These are phyloP conservation scores for Tephrocybe sp. DNA, from an alignment of 768 basidiomycete species.

Conservation along the genomic window DNA sequence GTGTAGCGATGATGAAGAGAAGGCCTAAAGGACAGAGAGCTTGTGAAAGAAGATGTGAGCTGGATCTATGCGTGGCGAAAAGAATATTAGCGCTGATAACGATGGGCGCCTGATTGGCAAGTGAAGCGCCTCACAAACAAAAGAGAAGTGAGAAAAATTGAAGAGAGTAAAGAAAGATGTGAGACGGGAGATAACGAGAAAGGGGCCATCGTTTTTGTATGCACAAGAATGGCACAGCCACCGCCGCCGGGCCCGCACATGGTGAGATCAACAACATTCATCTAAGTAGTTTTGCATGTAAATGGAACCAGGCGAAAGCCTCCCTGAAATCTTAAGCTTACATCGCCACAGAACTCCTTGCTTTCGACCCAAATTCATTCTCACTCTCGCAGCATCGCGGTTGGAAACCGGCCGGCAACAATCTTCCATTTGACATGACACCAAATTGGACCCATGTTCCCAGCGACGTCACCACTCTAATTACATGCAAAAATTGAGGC, in stretches of 20 bases:
- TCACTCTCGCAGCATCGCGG: background rate
- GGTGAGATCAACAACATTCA: slow-evolving; percentile 11
- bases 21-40: slow-evolving; percentile 10
- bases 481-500: slow-evolving; percentile 1
- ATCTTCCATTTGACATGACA: slow-evolving; percentile 20
- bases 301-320: background rate
- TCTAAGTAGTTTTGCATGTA: slow-evolving; percentile 7
- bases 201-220: slow-evolving; percentile 16
- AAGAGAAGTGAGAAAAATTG: slow-evolving; percentile 15
- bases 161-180: slow-evolving; percentile 15
- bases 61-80: slow-evolving; percentile 8
- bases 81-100: background rate
- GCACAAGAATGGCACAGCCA: slow-evolving; percentile 17
- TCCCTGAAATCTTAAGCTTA: background rate
- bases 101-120: slow-evolving; percentile 16
- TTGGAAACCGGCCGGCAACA: slow-evolving; percentile 15
- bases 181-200: slow-evolving; percentile 13
- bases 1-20: slow-evolving; percentile 4
- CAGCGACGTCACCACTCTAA: slow-evolving; percentile 5
- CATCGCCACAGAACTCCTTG: background rate
- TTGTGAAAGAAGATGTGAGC: slow-evolving; percentile 14
- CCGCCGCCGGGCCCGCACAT: slow-evolving; percentile 15
- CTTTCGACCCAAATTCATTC: background rate
- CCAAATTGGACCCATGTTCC: background rate
- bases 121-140: slow-evolving; percentile 12